Conservation (phyloP, 352 stramenopile species). For the Elongisporangium anandrum region DNA sequence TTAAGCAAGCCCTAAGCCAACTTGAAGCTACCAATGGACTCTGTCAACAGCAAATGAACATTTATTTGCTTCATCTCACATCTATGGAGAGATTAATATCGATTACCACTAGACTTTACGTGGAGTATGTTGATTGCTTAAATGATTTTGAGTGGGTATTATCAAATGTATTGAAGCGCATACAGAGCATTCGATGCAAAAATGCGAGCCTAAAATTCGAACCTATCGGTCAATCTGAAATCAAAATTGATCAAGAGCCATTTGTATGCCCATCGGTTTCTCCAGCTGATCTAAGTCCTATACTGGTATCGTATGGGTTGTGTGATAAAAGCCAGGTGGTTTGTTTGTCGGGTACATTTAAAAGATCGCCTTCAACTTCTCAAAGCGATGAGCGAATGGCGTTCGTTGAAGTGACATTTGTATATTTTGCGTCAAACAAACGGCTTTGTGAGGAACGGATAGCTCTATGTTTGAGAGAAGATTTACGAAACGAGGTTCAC, state of each 20-base stretch:
- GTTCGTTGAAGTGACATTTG: conserved; percentile 14
- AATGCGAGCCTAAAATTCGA: conserved; percentile 3
- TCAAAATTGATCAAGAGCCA: background rate
- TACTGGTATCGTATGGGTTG: conserved; percentile 4
- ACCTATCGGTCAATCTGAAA: background rate
- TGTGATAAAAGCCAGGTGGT: conserved; percentile 9
- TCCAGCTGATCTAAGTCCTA: background rate
- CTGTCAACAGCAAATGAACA: conserved; percentile 1
- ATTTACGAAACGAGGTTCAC: conserved; percentile 24
- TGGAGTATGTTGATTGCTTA: conserved; percentile 8
- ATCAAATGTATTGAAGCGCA: conserved; percentile 9
- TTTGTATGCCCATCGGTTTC: background rate
- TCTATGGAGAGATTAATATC: background rate
- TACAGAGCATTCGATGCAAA: conserved; percentile 5
- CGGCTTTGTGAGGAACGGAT: conserved; percentile 6
- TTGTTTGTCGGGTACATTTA: conserved; percentile 8
- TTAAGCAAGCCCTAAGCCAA: background rate
- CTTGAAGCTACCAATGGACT: background rate
- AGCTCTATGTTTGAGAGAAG: conserved; percentile 9
- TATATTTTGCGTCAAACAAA: conserved; percentile 2
- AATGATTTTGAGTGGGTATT: conserved; percentile 14
- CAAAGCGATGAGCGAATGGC: background rate
- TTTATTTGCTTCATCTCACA: conserved; percentile 12
- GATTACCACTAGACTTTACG: conserved; percentile 3
- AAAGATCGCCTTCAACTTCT: background rate